Conservation (phyloP, 805 yeast genomes). For the Candida khao-thaluensis region DNA sequence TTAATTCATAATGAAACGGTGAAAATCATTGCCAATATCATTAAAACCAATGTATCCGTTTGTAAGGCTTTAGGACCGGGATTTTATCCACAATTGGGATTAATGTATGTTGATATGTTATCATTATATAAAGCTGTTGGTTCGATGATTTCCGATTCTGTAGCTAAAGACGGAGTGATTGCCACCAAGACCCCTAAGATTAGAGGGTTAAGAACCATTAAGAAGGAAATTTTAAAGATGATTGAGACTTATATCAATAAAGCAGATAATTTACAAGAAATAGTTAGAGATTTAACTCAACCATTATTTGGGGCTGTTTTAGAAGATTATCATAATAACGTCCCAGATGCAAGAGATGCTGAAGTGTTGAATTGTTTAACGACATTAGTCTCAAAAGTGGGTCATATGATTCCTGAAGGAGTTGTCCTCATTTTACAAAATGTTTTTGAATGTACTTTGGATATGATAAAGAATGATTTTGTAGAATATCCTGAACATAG, state of each 20-base stretch:
- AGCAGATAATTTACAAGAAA: slow-evolving; percentile 82
- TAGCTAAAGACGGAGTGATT: slow-evolving; percentile 75
- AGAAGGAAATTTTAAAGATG: slow-evolving; percentile 87
- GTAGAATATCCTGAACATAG: slow-evolving; percentile 98
- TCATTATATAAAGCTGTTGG: slow-evolving; percentile 87
- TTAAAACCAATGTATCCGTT: slow-evolving; percentile 93
- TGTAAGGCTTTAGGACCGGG: slow-evolving; percentile 94
- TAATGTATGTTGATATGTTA: slow-evolving; percentile 85
- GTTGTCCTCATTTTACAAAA: slow-evolving; percentile 83
- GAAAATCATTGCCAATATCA: slow-evolving; percentile 87
- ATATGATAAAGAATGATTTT: slow-evolving; percentile 93
- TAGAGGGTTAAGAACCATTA: slow-evolving; percentile 92
- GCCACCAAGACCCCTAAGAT: slow-evolving; percentile 96
- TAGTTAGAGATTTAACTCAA: slow-evolving; percentile 77
- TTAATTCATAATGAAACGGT: slow-evolving; percentile 80
- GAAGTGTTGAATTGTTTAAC: slow-evolving; percentile 95
- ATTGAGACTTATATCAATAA: slow-evolving; percentile 85
- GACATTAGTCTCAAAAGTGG: slow-evolving; percentile 83
- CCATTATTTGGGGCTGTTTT: slow-evolving; percentile 82
- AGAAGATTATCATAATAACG: slow-evolving; percentile 84
- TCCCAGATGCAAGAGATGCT: slow-evolving; percentile 96
- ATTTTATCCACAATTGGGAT: slow-evolving; percentile 82
- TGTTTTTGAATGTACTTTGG: slow-evolving; percentile 91
- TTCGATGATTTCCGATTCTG: slow-evolving; percentile 76
- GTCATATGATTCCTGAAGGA: slow-evolving; percentile 83